Conservation (phyloP, 2,329 filamentous ascomycete species). For the Venturiaceae sp. region DNA sequence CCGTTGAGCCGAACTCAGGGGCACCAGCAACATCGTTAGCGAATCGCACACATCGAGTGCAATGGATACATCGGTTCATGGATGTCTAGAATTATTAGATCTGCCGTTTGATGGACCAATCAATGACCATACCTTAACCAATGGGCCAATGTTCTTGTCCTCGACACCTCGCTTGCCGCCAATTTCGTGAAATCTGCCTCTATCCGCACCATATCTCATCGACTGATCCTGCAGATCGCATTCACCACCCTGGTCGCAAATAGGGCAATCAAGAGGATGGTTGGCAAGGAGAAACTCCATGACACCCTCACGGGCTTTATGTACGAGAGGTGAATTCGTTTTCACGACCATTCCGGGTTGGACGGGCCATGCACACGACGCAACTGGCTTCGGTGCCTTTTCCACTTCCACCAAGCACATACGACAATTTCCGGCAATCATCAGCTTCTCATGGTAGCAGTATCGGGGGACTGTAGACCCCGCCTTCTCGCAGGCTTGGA, state of each 20-base stretch:
- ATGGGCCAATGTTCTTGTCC: slow-evolving; percentile 97
- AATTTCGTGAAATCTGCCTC: slow-evolving; percentile 93
- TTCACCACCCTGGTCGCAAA: slow-evolving; percentile 98
- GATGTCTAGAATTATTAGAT: slow-evolving; percentile 54
- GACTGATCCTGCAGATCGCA: slow-evolving; percentile 99
- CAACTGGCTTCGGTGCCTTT: slow-evolving; percentile 89
- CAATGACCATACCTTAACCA: slow-evolving; percentile 59
- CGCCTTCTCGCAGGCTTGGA: slow-evolving; percentile 98
- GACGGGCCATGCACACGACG: slow-evolving; percentile 97
- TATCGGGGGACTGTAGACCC: slow-evolving; percentile 89
- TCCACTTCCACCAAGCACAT: slow-evolving; percentile 99
- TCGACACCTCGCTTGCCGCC: slow-evolving; percentile 95
- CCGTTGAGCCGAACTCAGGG: slow-evolving; percentile 86
- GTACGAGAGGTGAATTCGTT: slow-evolving; percentile 89
- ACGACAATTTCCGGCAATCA: slow-evolving; percentile 98
- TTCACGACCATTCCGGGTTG: slow-evolving; percentile 99
- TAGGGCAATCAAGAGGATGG: slow-evolving; percentile 90
- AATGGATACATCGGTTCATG: slow-evolving; percentile 99
- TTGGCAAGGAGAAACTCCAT: slow-evolving; percentile 99
- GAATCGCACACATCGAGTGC: slow-evolving; percentile 94
- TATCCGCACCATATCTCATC: slow-evolving; percentile 94
- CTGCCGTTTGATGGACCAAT: neutral
- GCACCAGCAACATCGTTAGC: slow-evolving; percentile 95
- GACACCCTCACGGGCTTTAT: slow-evolving; percentile 96
- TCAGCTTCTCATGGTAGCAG: slow-evolving; percentile 99